Base-by-base conservation (phyloP, 2,329 filamentous ascomycete species). In the Fusarium sp. region DNA sequence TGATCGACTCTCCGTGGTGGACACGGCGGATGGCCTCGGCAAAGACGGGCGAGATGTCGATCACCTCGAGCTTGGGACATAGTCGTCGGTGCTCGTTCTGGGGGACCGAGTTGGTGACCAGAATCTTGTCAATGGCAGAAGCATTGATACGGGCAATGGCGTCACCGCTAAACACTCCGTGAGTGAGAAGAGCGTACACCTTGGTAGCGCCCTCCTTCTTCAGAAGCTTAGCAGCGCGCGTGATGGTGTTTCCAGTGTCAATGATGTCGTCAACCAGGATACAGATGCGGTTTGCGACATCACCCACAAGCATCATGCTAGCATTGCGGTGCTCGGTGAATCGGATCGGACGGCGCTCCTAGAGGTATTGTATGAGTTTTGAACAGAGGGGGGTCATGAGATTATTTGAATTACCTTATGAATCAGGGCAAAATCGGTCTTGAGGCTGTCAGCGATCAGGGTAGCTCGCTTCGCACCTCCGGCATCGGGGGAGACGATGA, bases 1-100 rank as follows among this genome's bases (percentile, higher is more conserved):
- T 98, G 85, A 99, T 98, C 80, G 95, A 98, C 86, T 99, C 97
- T 79, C 97, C 97, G 83, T 98, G 95, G 84, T 99, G 97, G 68
- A 98, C 96, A 73, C 97, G 92, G 73, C 97, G 93, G 78, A 98
- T 98, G 60, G 97, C 94, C 88, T 98, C 96, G 69, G 94, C 95
- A 82, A 98, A 98, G 68, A 98, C 92, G 76, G 94, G 92, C 64
- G 95, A 94, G 70, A 98, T 83, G 80, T 98, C 96, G 72, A 99
- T 86, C 59, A 98, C 93, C 82, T 98, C 95, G 61, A 99, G 87
- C 86, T 98, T 98, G 43, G 93, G 90, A 81, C 96, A 98, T 60
- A 91, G 83, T 58, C 92, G 85, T 80, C 91, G 87, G 84, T 98
- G 93, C 76, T 97, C 93, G 37, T 92, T 87, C 83, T 98, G 97